phyloP scores from a whole-genome alignment of 2,329 filamentous ascomycete species.

The Calonectria pseudoturangicola region DNA sequence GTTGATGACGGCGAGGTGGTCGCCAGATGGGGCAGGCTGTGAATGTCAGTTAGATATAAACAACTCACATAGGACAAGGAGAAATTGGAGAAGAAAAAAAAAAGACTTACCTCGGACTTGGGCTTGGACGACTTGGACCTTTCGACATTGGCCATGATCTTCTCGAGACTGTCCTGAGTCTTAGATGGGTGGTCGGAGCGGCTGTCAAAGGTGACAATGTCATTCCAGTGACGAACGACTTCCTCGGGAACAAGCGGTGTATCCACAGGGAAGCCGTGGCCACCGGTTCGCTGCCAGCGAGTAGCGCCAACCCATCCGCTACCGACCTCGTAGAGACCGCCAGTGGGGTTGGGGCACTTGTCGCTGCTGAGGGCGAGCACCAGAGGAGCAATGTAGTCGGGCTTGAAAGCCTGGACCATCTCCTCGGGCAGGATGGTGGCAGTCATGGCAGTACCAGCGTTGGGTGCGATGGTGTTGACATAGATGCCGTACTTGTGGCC shows the following conservation, averaged over 20 bases:
- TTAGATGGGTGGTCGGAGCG: slow-evolving; percentile 91
- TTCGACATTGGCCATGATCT: slow-evolving; percentile 86
- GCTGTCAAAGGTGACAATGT: slow-evolving; percentile 90
- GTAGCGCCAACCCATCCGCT: slow-evolving; percentile 95
- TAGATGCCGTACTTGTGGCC: slow-evolving; percentile 98
- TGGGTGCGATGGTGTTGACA: slow-evolving; percentile 98
- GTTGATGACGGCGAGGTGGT: slow-evolving; percentile 84
- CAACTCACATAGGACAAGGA: not conserved
- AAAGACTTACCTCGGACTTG: slow-evolving; percentile 75
- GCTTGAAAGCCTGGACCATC: slow-evolving; percentile 99
- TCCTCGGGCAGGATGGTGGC: slow-evolving; percentile 95
- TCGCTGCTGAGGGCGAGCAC: slow-evolving; percentile 91
- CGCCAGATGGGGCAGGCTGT: slow-evolving; percentile 58
- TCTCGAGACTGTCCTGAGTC: slow-evolving; percentile 84
- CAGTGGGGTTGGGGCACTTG: slow-evolving; percentile 89
- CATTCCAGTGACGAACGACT: slow-evolving; percentile 83
- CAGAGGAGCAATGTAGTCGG: slow-evolving; percentile 96
- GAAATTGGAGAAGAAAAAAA: slow-evolving; percentile 17
- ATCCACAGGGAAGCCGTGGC: slow-evolving; percentile 93
- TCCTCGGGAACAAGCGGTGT: slow-evolving; percentile 89
- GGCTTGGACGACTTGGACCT: slow-evolving; percentile 85
- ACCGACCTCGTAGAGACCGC: slow-evolving; percentile 94
- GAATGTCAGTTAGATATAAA: not conserved
- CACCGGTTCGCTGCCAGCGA: slow-evolving; percentile 94
- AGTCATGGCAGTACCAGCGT: slow-evolving; percentile 97